Evolutionary conservation across 306 rosid genomes (phyloP).

Genomic region (Pyrus bretschneideri): DNA sequence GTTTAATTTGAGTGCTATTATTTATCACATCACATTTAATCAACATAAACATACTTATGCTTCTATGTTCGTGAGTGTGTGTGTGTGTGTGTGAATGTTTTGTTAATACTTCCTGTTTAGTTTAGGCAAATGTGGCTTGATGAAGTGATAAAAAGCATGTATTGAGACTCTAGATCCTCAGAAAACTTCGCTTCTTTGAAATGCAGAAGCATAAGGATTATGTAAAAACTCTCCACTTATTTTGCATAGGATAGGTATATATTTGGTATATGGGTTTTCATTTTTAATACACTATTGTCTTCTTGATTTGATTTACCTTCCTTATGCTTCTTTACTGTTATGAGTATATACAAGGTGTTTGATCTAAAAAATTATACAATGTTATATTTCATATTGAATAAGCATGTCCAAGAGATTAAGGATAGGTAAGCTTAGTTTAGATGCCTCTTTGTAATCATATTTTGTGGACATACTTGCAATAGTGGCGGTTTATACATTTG

Average conservation of each 20-base stretch:
- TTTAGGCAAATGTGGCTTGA: slow-evolving; percentile 13
- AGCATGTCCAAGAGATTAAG: slow-evolving; percentile 79
- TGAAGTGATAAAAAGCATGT: slow-evolving; percentile 82
- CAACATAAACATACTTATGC: background rate
- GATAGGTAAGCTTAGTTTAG: slow-evolving; percentile 42
- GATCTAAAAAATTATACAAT: slow-evolving; percentile 82
- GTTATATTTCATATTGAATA: slow-evolving; percentile 83
- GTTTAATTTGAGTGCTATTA: too few species aligned
- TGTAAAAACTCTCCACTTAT: slow-evolving; percentile 84
- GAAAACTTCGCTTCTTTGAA: slow-evolving; percentile 90
- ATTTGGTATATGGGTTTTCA: background rate
- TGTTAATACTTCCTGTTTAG: background rate
- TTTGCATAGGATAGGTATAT: slow-evolving; percentile 78
- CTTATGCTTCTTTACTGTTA: slow-evolving; percentile 13
- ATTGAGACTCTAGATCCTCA: slow-evolving; percentile 48
- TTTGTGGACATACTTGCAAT: too few species aligned
- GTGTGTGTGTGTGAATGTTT: too few species aligned
- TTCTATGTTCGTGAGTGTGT: background rate
- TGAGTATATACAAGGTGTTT: slow-evolving; percentile 88
- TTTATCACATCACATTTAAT: background rate
- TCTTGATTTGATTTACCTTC: slow-evolving; percentile 19
- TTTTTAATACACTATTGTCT: slow-evolving; percentile 1
- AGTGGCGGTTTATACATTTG: too few species aligned
- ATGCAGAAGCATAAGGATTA: slow-evolving; percentile 85
- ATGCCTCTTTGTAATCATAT: too few species aligned